Conservation (phyloP, 495 filamentous ascomycete species). For the Podospora pseudopauciseta region DNA sequence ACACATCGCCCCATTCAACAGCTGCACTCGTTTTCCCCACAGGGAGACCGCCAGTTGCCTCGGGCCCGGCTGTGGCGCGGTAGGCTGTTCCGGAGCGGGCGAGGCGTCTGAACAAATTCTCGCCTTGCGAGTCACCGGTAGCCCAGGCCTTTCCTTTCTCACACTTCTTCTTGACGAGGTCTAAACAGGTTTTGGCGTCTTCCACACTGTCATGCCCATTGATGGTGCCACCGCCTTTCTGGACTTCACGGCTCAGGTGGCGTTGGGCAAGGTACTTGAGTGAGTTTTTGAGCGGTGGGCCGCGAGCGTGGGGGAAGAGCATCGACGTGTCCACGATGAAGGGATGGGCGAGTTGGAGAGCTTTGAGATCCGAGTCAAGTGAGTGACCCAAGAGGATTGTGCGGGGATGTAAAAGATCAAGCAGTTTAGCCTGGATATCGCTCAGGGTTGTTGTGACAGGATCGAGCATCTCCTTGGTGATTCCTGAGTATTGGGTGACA, state of each 20-base stretch:
- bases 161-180: constrained; percentile 91
- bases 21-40: constrained; percentile 70
- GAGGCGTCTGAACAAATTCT: constrained; percentile 85
- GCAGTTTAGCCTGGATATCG: constrained; percentile 77
- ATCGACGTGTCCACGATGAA: constrained; percentile 88
- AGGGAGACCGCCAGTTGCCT: constrained; percentile 42
- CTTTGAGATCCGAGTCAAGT: constrained; percentile 81
- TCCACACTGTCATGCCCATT: constrained; percentile 86
- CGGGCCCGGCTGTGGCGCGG: constrained; percentile 51
- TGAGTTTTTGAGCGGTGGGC: constrained; percentile 57
- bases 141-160: constrained; percentile 85
- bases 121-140: constrained; percentile 64
- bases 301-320: constrained; percentile 63
- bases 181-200: constrained; percentile 84
- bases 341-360: constrained; percentile 81
- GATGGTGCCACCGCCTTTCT: constrained; percentile 58
- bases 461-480: constrained; percentile 76
- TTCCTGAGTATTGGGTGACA: constrained; percentile 83
- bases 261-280: constrained; percentile 81
- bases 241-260: constrained; percentile 79
- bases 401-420: constrained; percentile 66
- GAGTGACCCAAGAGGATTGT: constrained; percentile 89
- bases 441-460: constrained; percentile 75
- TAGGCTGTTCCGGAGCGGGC: constrained; percentile 52
- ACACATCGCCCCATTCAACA: constrained; percentile 82